These are phyloP conservation scores for Phanerochaete carnosa DNA, from an alignment of 768 basidiomycete genomes.

Conservation along the genomic window DNA sequence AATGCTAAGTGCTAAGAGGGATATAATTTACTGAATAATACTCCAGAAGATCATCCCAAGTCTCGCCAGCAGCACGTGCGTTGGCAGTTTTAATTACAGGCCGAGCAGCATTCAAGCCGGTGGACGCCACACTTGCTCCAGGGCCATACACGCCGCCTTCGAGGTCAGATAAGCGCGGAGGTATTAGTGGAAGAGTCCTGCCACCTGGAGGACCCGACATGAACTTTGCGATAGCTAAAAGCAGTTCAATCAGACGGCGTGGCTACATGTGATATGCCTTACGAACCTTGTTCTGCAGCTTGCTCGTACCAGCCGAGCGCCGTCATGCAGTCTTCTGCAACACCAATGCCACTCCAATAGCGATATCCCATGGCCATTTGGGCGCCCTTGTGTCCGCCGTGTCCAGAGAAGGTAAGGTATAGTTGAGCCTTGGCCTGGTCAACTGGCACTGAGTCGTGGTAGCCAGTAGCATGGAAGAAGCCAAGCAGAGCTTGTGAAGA, in stretches of 20 bases:
- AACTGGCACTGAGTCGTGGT: slow-evolving; percentile 55
- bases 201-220: slow-evolving; percentile 90
- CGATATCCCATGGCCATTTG: slow-evolving; percentile 94
- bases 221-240: slow-evolving; percentile 74
- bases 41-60: slow-evolving; percentile 90
- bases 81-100: slow-evolving; percentile 83
- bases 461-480: slow-evolving; percentile 90
- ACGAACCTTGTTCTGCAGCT: slow-evolving; percentile 79
- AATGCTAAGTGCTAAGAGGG: slow-evolving; percentile 1
- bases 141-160: slow-evolving; percentile 93
- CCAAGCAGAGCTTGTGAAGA: slow-evolving; percentile 83
- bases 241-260: slow-evolving; percentile 1
- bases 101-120: slow-evolving; percentile 65
- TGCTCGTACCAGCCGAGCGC: slow-evolving; percentile 88
- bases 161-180: slow-evolving; percentile 84
- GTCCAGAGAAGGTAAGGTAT: slow-evolving; percentile 92
- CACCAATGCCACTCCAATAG: slow-evolving; percentile 94
- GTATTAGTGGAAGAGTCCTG: slow-evolving; percentile 74
- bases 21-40: slow-evolving; percentile 70
- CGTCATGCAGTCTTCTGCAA: slow-evolving; percentile 78
- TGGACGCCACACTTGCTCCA: slow-evolving; percentile 91
- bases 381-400: slow-evolving; percentile 81
- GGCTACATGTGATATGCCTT: background rate
- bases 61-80: slow-evolving; percentile 85
- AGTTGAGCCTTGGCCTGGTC: slow-evolving; percentile 83